Conservation (phyloP, 495 filamentous ascomycete genomes). For the Neurospora sp. region DNA sequence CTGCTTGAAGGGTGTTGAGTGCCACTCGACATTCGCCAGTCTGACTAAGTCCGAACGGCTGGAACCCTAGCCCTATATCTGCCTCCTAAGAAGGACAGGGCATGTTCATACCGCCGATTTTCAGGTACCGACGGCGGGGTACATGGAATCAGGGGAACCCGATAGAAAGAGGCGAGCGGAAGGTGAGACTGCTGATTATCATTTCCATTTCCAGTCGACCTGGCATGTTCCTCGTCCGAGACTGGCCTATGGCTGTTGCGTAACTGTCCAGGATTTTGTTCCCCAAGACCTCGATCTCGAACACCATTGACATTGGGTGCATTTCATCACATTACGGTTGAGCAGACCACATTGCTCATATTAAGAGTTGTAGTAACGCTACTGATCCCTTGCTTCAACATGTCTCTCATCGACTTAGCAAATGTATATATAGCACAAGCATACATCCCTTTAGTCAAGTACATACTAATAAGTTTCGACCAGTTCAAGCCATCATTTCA, state of each 20-base stretch:
- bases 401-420: neutral
- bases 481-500: neutral
- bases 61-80: neutral
- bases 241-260: neutral
- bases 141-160: neutral
- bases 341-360: neutral
- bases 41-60: neutral
- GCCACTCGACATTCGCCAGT: neutral
- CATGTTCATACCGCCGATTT: neutral
- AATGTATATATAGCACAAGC: neutral
- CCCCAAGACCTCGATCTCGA: neutral
- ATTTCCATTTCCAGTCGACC: neutral
- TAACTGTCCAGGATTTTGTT: neutral
- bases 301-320: neutral
- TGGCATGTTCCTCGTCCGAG: neutral
- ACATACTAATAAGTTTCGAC: neutral
- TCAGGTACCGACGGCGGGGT: neutral
- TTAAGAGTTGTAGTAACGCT: neutral
- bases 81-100: neutral
- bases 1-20: too few relatives aligned
- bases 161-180: neutral
- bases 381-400: neutral
- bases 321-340: neutral
- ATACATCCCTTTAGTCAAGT: neutral
- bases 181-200: neutral